phyloP scores from a whole-genome alignment of 2,329 filamentous ascomycete species.

The Zasmidium cellare region DNA sequence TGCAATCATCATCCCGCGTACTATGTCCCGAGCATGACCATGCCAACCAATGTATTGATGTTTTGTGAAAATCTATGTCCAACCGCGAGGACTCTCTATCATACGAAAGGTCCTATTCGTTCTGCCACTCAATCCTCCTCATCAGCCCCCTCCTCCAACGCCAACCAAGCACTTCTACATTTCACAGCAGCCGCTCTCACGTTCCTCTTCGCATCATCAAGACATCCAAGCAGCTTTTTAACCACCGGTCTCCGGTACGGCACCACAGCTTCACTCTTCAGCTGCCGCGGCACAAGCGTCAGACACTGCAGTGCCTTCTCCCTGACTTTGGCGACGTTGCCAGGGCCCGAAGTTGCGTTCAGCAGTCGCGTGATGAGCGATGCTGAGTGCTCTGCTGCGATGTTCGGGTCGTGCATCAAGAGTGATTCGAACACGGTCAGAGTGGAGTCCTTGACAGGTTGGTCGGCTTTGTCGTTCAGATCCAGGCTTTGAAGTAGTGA shows the following conservation, averaged over 20 bases:
- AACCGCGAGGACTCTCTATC: too few relatives aligned
- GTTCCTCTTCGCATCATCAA: slow-evolving; percentile 64
- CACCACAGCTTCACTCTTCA: slow-evolving; percentile 54
- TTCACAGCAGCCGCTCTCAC: slow-evolving; percentile 64
- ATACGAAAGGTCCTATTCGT: too few relatives aligned
- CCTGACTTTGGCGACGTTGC: slow-evolving; percentile 44
- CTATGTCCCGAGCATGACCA: too few relatives aligned
- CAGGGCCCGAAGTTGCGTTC: slow-evolving; percentile 36
- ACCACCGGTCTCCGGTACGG: slow-evolving; percentile 59
- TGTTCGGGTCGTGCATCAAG: slow-evolving; percentile 56
- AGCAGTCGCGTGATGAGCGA: slow-evolving; percentile 59
- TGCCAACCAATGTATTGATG: too few relatives aligned
- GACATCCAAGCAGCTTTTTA: slow-evolving; percentile 52
- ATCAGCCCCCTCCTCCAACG: slow-evolving; percentile 57
- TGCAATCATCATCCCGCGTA: too few relatives aligned
- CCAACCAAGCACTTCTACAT: slow-evolving; percentile 61
- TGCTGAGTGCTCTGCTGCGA: slow-evolving; percentile 56
- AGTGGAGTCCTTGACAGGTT: slow-evolving; percentile 60
- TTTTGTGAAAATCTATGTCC: too few relatives aligned
- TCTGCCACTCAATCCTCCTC: slow-evolving; percentile 49
- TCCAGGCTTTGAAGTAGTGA: slow-evolving; percentile 65
- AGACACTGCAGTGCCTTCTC: slow-evolving; percentile 51
- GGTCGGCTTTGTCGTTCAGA: slow-evolving; percentile 39
- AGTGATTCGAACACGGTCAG: slow-evolving; percentile 60
- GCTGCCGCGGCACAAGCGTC: slow-evolving; percentile 46